Conservation (phyloP, 148 eudicot genomes). For the Fallopia convolvulus region DNA sequence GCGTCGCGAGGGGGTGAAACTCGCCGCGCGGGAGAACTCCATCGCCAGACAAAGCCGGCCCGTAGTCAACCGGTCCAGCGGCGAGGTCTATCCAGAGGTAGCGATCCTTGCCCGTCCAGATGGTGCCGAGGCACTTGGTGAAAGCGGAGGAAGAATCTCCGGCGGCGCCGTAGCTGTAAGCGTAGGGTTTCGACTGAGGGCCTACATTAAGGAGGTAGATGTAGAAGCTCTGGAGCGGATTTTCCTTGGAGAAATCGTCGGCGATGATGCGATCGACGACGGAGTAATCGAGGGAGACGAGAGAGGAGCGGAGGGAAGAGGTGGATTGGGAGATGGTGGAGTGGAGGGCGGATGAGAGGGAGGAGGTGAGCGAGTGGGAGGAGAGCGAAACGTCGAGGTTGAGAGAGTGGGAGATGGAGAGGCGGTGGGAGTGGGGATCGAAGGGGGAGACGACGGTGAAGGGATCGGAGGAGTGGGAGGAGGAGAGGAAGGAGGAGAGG, state of each 20-base stretch:
- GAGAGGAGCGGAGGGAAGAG: conserved; percentile 45
- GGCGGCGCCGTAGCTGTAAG: conserved; percentile 34
- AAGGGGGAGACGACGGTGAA: conserved; percentile 68
- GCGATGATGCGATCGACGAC: conserved; percentile 42
- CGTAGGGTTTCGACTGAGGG: conserved; percentile 49
- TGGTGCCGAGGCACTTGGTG: conserved; percentile 56
- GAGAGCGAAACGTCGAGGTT: conserved; percentile 36
- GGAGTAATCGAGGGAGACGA: conserved; percentile 37
- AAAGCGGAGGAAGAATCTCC: conserved; percentile 54
- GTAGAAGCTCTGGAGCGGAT: conserved; percentile 29
- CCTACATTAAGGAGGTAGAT: conserved; percentile 64
- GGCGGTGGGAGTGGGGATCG: conserved; percentile 25
- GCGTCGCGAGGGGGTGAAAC: conserved; percentile 63
- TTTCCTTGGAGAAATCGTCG: conserved; percentile 30
- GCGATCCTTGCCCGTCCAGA: conserved; percentile 59
- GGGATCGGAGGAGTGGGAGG: conserved; percentile 47
- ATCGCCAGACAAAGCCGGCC: conserved; percentile 87
- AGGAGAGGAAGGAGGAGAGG: conserved; percentile 44
- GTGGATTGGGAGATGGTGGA: conserved; percentile 28
- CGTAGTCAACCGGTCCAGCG: conserved; percentile 92
- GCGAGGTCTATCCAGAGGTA: conserved; percentile 84
- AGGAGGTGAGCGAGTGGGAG: conserved; percentile 34
- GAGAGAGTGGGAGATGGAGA: conserved; percentile 49
- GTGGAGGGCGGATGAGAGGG: conserved; percentile 33
- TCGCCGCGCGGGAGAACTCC: conserved; percentile 78